Evolutionary conservation across 2,329 filamentous ascomycete genomes (phyloP).

Genomic region (Aspergillus spinulosporus): DNA sequence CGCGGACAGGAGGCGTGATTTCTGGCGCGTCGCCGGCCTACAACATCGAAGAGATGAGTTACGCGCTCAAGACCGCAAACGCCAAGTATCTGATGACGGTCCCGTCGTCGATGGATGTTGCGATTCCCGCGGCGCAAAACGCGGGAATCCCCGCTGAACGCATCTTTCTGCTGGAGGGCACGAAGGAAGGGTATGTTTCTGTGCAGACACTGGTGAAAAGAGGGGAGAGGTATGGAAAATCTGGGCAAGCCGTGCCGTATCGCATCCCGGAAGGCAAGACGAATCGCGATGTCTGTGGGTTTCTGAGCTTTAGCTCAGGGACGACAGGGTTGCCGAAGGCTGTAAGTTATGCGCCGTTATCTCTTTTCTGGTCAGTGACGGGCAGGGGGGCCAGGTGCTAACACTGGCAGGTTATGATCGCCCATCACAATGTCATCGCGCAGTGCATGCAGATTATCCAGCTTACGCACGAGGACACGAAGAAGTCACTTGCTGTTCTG

Average conservation of each 20-base stretch:
- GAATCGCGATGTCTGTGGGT: conserved; percentile 58
- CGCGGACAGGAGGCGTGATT: conserved; percentile 49
- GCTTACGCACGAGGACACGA: conserved; percentile 53
- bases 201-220: conserved; percentile 34
- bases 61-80: conserved; percentile 59
- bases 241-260: conserved; percentile 50
- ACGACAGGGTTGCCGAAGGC: conserved; percentile 55
- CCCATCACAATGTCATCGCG: conserved; percentile 56
- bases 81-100: conserved; percentile 61
- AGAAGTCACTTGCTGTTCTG: conserved; percentile 57
- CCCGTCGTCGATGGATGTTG: conserved; percentile 56
- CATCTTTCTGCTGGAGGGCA: conserved; percentile 59
- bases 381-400: background rate
- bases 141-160: conserved; percentile 55
- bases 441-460: conserved; percentile 62
- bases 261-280: conserved; percentile 54
- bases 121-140: conserved; percentile 54
- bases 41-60: conserved; percentile 67
- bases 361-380: conserved; percentile 12
- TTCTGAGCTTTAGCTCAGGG: conserved; percentile 53
- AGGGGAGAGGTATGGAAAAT: conserved; percentile 40
- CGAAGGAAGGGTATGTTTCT: conserved; percentile 51
- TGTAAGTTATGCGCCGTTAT: conserved; percentile 12
- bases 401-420: conserved; percentile 49
- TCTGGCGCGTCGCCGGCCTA: conserved; percentile 66